A percentile compares a stretch with the other conserved stretches of the same genome.
phyloP scores from a whole-genome alignment of 2,329 filamentous ascomycete genomes.

The Colletotrichum lentis region DNA sequence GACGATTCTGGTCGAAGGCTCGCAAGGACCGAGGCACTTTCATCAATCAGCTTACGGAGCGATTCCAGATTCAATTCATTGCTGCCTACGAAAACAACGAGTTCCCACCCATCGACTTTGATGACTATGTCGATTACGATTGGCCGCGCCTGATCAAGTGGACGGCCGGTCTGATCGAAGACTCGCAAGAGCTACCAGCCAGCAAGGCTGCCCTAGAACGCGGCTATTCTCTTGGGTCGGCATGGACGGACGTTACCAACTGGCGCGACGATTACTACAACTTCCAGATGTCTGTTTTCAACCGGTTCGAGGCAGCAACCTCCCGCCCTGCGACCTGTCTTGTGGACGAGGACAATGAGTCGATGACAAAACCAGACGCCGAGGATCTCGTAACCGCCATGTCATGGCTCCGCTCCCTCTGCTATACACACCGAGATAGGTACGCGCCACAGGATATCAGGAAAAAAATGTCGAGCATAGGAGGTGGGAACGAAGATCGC shows the following conservation, averaged over 20 bases:
- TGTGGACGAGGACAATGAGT: constrained; percentile 39
- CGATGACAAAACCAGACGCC: not conserved
- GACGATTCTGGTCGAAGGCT: constrained; percentile 64
- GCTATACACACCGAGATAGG: constrained; percentile 59
- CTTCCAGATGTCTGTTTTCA: constrained; percentile 61
- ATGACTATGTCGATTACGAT: constrained; percentile 71
- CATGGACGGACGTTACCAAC: constrained; percentile 46
- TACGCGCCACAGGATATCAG: constrained; percentile 60
- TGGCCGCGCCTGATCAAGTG: constrained; percentile 73
- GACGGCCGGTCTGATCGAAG: constrained; percentile 52
- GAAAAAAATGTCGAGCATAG: constrained; percentile 61
- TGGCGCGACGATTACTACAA: constrained; percentile 68
- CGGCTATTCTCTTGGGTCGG: constrained; percentile 52
- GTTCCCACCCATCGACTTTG: constrained; percentile 69
- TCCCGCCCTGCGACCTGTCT: constrained; percentile 56
- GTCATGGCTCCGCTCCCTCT: constrained; percentile 68
- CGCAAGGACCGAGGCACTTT: constrained; percentile 60
- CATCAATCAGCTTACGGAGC: constrained; percentile 64
- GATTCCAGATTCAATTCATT: constrained; percentile 73
- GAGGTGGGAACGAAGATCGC: constrained; percentile 47
- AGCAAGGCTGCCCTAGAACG: constrained; percentile 56
- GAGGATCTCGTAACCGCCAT: constrained; percentile 56
- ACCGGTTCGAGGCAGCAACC: constrained; percentile 63
- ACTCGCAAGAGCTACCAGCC: constrained; percentile 58
- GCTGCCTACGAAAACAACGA: constrained; percentile 70